A percentile compares a stretch with the other conserved stretches of the same genome.
Evolutionary conservation across 164 flowering plant species (phyloP).

Genomic region (Santalum album): DNA sequence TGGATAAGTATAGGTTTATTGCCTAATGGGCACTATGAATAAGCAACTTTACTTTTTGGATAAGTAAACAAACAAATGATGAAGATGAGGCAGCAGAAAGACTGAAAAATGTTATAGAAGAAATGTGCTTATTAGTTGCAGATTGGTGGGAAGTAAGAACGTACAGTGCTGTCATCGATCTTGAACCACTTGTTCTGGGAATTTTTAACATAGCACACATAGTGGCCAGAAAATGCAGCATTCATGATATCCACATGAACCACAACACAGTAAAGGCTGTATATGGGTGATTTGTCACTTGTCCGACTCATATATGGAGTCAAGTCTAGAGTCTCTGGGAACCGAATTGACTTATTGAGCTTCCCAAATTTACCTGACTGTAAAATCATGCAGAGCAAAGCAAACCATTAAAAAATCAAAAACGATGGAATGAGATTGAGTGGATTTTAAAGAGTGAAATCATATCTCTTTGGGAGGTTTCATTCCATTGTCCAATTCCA

Average conservation of each 20-base stretch:
- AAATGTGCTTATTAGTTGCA: neutral
- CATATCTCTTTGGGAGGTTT: too few species aligned
- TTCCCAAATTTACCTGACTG: constrained; percentile 96
- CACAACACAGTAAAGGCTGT: constrained; percentile 83
- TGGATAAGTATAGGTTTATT: too few species aligned
- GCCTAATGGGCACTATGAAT: too few species aligned
- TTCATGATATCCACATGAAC: constrained; percentile 90
- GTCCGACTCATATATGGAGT: constrained; percentile 74
- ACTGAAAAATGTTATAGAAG: too few species aligned
- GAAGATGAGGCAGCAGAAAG: too few species aligned
- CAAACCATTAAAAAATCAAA: too few species aligned
- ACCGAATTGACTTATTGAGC: constrained; percentile 69
- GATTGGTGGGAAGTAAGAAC: constrained; percentile 11
- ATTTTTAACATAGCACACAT: constrained; percentile 75
- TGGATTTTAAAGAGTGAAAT: too few species aligned
- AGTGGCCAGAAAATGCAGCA: constrained; percentile 95
- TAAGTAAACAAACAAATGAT: too few species aligned
- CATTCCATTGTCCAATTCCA: too few species aligned
- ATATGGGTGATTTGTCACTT: constrained; percentile 62
- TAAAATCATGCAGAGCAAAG: constrained; percentile 12
- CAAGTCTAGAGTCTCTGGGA: constrained; percentile 69
- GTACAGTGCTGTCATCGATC: constrained; percentile 82
- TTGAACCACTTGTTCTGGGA: constrained; percentile 76
- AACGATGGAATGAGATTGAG: too few species aligned
- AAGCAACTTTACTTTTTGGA: too few species aligned